Evolutionary conservation across 164 flowering plant genomes (phyloP).

Genomic region (Magnolia kwangsiensis): DNA sequence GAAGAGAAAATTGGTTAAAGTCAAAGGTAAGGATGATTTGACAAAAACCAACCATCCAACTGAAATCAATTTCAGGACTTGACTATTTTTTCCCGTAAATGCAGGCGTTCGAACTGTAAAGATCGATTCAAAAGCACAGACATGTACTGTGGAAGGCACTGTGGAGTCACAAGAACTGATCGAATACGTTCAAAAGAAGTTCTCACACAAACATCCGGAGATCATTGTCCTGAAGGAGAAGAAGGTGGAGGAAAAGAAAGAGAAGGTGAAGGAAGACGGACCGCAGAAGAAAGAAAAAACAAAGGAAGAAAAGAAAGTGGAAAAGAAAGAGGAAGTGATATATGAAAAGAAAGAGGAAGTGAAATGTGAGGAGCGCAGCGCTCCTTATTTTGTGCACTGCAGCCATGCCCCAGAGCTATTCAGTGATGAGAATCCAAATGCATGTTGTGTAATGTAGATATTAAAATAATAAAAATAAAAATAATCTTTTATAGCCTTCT

Average conservation of each 20-base stretch:
- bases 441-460: conserved; percentile 49
- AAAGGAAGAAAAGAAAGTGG: conserved; percentile 11
- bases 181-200: conserved; percentile 39
- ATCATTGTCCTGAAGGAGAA: conserved; percentile 33
- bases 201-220: conserved; percentile 57
- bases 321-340: conserved; percentile 31
- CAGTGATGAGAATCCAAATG: conserved; percentile 86
- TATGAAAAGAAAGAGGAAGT: conserved; percentile 26
- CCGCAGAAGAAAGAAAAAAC: conserved; percentile 4
- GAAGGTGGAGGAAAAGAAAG: conserved; percentile 24
- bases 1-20: conserved; percentile 37
- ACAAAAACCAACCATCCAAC: not conserved
- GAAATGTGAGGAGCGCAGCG: conserved; percentile 26
- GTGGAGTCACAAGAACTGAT: conserved; percentile 45
- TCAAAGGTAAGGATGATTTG: conserved; percentile 39
- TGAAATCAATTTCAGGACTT: not conserved
- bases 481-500: too few relatives aligned
- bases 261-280: conserved; percentile 9
- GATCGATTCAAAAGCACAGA: conserved; percentile 55
- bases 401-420: conserved; percentile 71
- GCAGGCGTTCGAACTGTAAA: conserved; percentile 57
- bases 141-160: conserved; percentile 52
- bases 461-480: not conserved
- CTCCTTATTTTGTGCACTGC: conserved; percentile 57
- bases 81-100: not conserved